These are phyloP conservation scores for Aspergillus calidoustus DNA, from an alignment of 2,329 filamentous ascomycete species.

Conservation along the genomic window DNA sequence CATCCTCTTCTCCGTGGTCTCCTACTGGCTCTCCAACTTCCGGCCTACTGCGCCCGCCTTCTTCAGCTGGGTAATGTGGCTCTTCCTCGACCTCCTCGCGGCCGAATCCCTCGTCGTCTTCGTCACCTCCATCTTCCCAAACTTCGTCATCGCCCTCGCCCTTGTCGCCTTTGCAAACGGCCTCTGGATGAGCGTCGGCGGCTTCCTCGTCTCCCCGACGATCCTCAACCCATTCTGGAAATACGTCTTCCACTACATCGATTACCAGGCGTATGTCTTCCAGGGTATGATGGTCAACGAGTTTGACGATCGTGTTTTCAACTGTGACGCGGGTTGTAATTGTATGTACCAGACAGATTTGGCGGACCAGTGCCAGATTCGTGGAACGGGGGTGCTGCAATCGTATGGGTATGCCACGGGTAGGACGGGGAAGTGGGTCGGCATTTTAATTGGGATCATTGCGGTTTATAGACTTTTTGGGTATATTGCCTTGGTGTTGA, in stretches of 20 bases:
- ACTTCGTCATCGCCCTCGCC: constrained; percentile 79
- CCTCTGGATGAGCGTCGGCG: constrained; percentile 85
- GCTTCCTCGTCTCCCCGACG: constrained; percentile 75
- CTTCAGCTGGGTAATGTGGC: constrained; percentile 79
- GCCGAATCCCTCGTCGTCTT: constrained; percentile 83
- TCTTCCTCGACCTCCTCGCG: constrained; percentile 81
- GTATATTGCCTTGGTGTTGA: constrained; percentile 60
- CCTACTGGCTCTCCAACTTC: constrained; percentile 83
- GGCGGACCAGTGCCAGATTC: constrained; percentile 68
- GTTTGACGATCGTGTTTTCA: constrained; percentile 68
- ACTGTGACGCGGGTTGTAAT: constrained; percentile 62
- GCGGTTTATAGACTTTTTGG: constrained; percentile 72
- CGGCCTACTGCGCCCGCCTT: constrained; percentile 68
- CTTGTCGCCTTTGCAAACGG: constrained; percentile 85
- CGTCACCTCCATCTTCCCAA: constrained; percentile 72
- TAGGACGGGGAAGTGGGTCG: constrained; percentile 69
- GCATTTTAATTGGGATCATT: constrained; percentile 78
- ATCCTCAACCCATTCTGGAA: constrained; percentile 82
- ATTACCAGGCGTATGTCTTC: constrained; percentile 86
- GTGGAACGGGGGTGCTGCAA: constrained; percentile 70
- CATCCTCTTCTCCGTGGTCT: constrained; percentile 73
- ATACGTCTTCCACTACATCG: constrained; percentile 87
- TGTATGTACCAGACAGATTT: constrained; percentile 74
- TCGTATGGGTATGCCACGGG: constrained; percentile 71
- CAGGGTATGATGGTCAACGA: constrained; percentile 94